phyloP scores from a whole-genome alignment of 1,284 basidiomycete species.

The Microbotryum violaceum region DNA sequence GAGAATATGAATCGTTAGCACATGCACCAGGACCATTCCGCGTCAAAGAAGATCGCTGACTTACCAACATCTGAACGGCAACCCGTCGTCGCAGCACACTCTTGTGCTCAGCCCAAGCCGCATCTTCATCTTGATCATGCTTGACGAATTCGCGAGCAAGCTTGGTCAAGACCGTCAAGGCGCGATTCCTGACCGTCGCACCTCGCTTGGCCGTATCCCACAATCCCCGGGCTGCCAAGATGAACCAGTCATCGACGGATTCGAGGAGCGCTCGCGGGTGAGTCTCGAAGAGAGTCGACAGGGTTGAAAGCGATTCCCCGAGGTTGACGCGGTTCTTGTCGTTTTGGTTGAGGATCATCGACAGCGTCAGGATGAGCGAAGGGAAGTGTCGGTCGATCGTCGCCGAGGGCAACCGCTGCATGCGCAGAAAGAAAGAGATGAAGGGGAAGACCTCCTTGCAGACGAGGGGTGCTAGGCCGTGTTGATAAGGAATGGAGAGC shows the following conservation, averaged over 20 bases:
- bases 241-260: slow-evolving; percentile 10
- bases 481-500: neutral
- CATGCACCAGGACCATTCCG: too few relatives aligned
- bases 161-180: slow-evolving; percentile 8
- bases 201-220: slow-evolving; percentile 16
- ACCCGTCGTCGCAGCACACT: neutral
- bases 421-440: slow-evolving; percentile 21
- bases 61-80: neutral
- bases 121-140: neutral
- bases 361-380: slow-evolving; percentile 3
- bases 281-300: neutral
- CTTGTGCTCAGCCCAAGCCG: neutral
- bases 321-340: slow-evolving; percentile 21
- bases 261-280: neutral
- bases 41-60: too few relatives aligned
- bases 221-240: slow-evolving; percentile 2
- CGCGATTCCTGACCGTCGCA: slow-evolving; percentile 3
- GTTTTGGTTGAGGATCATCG: slow-evolving; percentile 3
- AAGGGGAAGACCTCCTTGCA: slow-evolving; percentile 25
- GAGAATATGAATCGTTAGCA: too few relatives aligned
- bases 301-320: slow-evolving; percentile 13
- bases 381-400: slow-evolving; percentile 5
- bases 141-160: neutral
- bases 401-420: slow-evolving; percentile 3
- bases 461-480: slow-evolving; percentile 6